phyloP scores from a whole-genome alignment of 495 filamentous ascomycete genomes.

The Beverwykella pulmonaria region DNA sequence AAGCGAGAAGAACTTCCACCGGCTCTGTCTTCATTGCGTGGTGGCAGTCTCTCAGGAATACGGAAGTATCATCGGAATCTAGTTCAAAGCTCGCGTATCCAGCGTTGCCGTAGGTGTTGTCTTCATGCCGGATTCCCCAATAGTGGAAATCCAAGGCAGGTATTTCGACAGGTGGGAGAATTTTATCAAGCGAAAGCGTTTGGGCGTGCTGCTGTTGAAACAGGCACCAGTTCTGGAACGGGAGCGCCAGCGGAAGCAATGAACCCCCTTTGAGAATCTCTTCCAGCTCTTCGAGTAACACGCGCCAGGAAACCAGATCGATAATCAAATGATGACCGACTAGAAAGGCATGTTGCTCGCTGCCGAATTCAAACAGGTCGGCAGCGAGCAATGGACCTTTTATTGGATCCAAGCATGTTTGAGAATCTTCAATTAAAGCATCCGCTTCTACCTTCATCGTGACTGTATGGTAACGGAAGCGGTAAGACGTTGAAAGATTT shows the following conservation, averaged over 20 bases:
- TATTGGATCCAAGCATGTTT: slow-evolving; percentile 25
- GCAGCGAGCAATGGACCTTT: slow-evolving; percentile 35
- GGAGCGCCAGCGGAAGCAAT: slow-evolving; percentile 18
- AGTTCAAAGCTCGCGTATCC: slow-evolving; percentile 29
- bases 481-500: slow-evolving; percentile 31
- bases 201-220: slow-evolving; percentile 28
- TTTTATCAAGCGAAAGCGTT: slow-evolving; percentile 5
- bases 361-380: slow-evolving; percentile 25
- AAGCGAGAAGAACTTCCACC: slow-evolving; percentile 40
- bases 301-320: slow-evolving; percentile 38
- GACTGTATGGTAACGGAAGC: slow-evolving; percentile 14
- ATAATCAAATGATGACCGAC: slow-evolving; percentile 38
- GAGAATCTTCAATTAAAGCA: slow-evolving; percentile 25
- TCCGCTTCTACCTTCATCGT: slow-evolving; percentile 8
- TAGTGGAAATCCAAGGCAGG: slow-evolving; percentile 32
- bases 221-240: slow-evolving; percentile 35
- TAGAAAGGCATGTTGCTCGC: slow-evolving; percentile 31
- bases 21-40: slow-evolving; percentile 37
- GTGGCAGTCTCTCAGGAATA: slow-evolving; percentile 24
- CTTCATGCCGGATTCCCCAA: slow-evolving; percentile 33
- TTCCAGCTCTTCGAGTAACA: slow-evolving; percentile 39
- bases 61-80: slow-evolving; percentile 1
- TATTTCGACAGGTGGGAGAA: slow-evolving; percentile 18
- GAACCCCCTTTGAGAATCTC: slow-evolving; percentile 22
- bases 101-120: slow-evolving; percentile 33